Conservation (phyloP, 1,139 yeast genomes). For the Blastobotrys arbuscula region DNA sequence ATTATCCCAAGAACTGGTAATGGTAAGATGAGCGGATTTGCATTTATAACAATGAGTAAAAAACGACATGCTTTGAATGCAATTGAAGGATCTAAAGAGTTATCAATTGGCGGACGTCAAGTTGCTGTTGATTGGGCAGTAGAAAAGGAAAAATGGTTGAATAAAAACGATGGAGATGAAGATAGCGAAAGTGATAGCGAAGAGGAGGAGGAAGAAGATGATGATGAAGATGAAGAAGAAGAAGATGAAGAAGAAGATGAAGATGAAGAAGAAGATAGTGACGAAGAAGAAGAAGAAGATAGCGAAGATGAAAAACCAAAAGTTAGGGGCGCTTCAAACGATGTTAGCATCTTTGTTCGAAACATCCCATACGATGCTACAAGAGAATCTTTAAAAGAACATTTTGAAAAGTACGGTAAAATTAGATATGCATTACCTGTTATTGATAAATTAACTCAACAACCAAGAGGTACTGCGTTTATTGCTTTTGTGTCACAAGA, state of each 20-base stretch:
- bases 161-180: constrained; percentile 37
- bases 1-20: constrained; percentile 83
- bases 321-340: constrained; percentile 28
- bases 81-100: constrained; percentile 61
- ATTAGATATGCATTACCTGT: constrained; percentile 94
- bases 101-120: constrained; percentile 82
- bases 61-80: constrained; percentile 75
- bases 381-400: constrained; percentile 66
- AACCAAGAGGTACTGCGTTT: constrained; percentile 92
- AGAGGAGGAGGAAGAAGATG: constrained; percentile 31
- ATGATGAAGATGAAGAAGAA: constrained; percentile 29
- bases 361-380: constrained; percentile 95
- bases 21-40: constrained; percentile 93
- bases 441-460: constrained; percentile 74
- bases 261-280: constrained; percentile 27
- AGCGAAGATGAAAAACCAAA: constrained; percentile 35
- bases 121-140: constrained; percentile 94
- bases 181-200: constrained; percentile 38
- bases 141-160: constrained; percentile 78
- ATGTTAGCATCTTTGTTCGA: constrained; percentile 61
- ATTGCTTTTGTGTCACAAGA: constrained; percentile 70
- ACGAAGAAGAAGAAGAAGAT: constrained; percentile 27
- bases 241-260: constrained; percentile 27
- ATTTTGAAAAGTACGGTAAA: constrained; percentile 77
- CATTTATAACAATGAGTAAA: constrained; percentile 86